Base-by-base conservation (phyloP, 441 rosid genomes). In the Rhodomyrtus psidioides region DNA sequence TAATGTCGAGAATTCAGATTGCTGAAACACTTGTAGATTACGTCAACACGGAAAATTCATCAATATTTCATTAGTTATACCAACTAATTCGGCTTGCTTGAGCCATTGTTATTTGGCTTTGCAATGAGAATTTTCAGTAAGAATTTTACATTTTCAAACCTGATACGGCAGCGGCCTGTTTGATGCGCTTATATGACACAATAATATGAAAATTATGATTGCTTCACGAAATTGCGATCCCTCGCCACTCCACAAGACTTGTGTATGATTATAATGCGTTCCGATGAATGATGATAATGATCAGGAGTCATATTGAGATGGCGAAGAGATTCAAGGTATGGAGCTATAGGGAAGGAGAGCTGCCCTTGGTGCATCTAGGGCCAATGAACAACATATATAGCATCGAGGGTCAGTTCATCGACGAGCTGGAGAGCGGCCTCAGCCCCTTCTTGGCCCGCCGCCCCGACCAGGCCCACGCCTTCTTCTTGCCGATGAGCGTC, bases 231-330 rank as follows among this genome's bases (percentile, higher is more conserved):
- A 70, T 9, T 34, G 76, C 76, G 14, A 65, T 65, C 46, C 26
- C 42, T 62, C 9, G 13, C 17, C 44, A 17, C 74, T 28, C 15
- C 74, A 28, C 12, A 0, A 28, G 42, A 60, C 42, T 19, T 19
- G 42, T 28, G 16, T 30, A 8, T 28, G 17, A 60, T 30, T 19
- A 34, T 65, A 17, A 65, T 12, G 3, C 79, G 12, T 16, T 39
- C 9, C 6, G 51, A 8, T 70, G 79, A 3, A 70, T 21, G n/a
- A 34, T 21, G 54, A 3, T n/a, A n/a, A n/a, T 70, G 58, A 55
- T 44, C 90, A 93, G 95, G 88, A 93, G 96, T 86, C 93, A 93
- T 74, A 88, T 88, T 42, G 94, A 93, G 87, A 94, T 93, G 97
- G 89, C 86, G 89, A 92, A 93, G 89, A 90, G 87, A 86, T 91